phyloP scores from a whole-genome alignment of 106 monocot species.

The Phalaenopsis aphrodite region DNA sequence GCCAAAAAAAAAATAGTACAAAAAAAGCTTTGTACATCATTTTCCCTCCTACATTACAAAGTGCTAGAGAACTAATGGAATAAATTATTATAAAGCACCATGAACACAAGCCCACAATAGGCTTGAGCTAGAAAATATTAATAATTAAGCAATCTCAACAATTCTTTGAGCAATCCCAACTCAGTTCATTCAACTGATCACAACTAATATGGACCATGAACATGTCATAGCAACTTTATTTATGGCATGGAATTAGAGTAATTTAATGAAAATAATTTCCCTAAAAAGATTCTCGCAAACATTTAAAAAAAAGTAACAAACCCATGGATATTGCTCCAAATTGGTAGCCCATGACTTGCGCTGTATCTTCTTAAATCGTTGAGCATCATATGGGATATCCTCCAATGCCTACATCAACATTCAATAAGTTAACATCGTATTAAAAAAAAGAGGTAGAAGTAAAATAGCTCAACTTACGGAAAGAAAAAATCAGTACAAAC shows the following conservation, averaged over 20 bases:
- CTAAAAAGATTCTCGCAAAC: not conserved
- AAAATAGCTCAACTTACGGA: not conserved
- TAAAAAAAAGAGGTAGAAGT: not conserved
- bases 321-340: slow-evolving; percentile 65
- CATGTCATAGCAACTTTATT: not conserved
- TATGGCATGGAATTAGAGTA: not conserved
- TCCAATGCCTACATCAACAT: slow-evolving; percentile 58
- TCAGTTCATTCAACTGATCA: not conserved
- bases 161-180: not conserved
- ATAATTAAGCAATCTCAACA: not conserved
- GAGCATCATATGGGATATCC: slow-evolving; percentile 38
- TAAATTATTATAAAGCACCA: not conserved
- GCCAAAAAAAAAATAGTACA: not conserved
- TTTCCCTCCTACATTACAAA: not conserved
- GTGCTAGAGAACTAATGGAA: not conserved
- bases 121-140: not conserved
- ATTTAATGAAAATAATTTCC: not conserved
- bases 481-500: not conserved
- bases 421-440: slow-evolving; percentile 1
- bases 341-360: slow-evolving; percentile 43
- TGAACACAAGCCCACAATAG: not conserved
- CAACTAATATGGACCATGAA: not conserved
- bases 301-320: slow-evolving; percentile 31
- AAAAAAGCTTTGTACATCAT: not conserved
- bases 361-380: slow-evolving; percentile 65